These are phyloP conservation scores for Porogramme epimiltina DNA, from an alignment of 1,284 basidiomycete species.

Conservation along the genomic window DNA sequence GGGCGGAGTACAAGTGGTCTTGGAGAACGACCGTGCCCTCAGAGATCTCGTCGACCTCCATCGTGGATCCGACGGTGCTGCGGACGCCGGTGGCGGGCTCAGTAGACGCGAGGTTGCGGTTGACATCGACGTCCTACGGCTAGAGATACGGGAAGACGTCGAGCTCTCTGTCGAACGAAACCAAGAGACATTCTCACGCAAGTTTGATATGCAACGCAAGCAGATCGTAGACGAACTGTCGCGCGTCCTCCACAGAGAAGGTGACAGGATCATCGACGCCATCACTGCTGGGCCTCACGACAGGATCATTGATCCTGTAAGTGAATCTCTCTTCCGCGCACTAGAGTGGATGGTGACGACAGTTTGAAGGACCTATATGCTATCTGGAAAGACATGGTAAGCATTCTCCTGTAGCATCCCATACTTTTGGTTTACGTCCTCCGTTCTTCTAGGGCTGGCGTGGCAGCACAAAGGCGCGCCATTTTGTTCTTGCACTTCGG, in stretches of 20 bases:
- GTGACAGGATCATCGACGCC: slow-evolving; percentile 29
- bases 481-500: slow-evolving; percentile 37
- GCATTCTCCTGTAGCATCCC: background rate
- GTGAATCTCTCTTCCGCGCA: background rate
- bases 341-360: background rate
- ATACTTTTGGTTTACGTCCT: background rate
- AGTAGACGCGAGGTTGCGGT: slow-evolving; percentile 1
- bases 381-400: slow-evolving; percentile 34
- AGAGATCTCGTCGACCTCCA: slow-evolving; percentile 32
- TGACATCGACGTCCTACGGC: background rate
- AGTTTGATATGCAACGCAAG: slow-evolving; percentile 12
- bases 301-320: slow-evolving; percentile 27
- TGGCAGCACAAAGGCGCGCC: slow-evolving; percentile 35
- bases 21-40: slow-evolving; percentile 18
- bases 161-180: slow-evolving; percentile 3
- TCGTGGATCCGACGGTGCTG: background rate
- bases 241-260: slow-evolving; percentile 21
- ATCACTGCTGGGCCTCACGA: slow-evolving; percentile 30
- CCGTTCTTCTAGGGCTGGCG: slow-evolving; percentile 34
- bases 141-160: slow-evolving; percentile 4
- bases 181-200: slow-evolving; percentile 4
- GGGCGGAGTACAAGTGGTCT: slow-evolving; percentile 4
- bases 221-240: slow-evolving; percentile 26
- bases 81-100: background rate
- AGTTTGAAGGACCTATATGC: slow-evolving; percentile 15